Conservation (phyloP, 306 rosid genomes). For the Crotalaria pallida region DNA sequence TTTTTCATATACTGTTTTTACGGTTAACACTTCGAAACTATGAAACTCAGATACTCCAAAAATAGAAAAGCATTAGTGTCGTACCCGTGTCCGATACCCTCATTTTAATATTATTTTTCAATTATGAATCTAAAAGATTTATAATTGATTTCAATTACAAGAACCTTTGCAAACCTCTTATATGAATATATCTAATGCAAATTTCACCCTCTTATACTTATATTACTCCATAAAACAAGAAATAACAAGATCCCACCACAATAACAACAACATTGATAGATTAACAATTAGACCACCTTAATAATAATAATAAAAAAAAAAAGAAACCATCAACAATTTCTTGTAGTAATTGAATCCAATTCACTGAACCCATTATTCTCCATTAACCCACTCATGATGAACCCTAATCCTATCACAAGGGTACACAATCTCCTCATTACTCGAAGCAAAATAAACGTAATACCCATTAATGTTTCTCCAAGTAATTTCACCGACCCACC, state of each 20-base stretch:
- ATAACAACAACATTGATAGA: neutral
- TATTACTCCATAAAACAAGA: too few relatives aligned
- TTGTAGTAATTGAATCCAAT: too few relatives aligned
- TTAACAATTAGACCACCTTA: neutral
- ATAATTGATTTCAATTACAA: neutral
- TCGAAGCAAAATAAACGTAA: slow-evolving; percentile 7
- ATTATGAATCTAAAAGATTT: neutral
- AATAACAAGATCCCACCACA: neutral
- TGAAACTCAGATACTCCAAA: too few relatives aligned
- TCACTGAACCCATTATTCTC: slow-evolving; percentile 21
- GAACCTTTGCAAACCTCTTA: neutral
- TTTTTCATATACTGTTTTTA: too few relatives aligned
- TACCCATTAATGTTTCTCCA: neutral
- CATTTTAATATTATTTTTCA: too few relatives aligned
- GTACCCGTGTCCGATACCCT: too few relatives aligned
- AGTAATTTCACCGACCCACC: slow-evolving; percentile 36
- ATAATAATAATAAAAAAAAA: neutral
- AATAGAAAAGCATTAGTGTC: too few relatives aligned
- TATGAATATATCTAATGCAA: neutral
- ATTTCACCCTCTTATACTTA: neutral
- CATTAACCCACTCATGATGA: slow-evolving; percentile 26
- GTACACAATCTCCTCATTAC: neutral
- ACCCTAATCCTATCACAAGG: slow-evolving; percentile 9
- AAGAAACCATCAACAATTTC: neutral
- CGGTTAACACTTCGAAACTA: too few relatives aligned